phyloP scores from a whole-genome alignment of 768 basidiomycete species.

The Suillus sp. region DNA sequence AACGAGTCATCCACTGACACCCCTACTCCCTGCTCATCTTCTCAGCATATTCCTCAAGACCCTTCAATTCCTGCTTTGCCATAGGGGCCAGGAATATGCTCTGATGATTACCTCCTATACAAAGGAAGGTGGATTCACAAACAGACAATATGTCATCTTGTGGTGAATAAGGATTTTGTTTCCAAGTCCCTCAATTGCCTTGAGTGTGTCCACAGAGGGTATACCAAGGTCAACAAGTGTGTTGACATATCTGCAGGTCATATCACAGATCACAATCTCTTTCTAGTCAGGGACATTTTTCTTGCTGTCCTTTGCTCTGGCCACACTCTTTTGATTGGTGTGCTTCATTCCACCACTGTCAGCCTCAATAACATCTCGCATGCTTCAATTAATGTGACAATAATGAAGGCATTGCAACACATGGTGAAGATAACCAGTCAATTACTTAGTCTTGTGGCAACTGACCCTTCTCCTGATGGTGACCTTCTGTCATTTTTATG shows the following conservation, averaged over 20 bases:
- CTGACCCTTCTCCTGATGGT: too few species aligned
- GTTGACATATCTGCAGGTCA: too few species aligned
- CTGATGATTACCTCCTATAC: not conserved
- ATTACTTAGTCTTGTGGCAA: not conserved
- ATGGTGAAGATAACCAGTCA: not conserved
- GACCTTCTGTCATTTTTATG: not conserved
- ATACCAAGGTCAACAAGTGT: not conserved
- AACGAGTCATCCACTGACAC: not conserved
- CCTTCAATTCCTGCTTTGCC: not conserved
- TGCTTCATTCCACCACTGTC: too few species aligned
- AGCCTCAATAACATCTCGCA: too few species aligned
- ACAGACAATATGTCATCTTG: not conserved
- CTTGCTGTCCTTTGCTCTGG: too few species aligned
- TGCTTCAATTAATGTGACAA: too few species aligned
- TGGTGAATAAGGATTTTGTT: conserved; percentile 6
- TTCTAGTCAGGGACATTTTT: too few species aligned
- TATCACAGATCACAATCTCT: too few species aligned
- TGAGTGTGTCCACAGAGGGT: not conserved
- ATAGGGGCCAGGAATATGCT: not conserved
- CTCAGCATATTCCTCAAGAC: not conserved
- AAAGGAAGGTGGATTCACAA: conserved; percentile 10
- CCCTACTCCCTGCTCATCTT: too few species aligned
- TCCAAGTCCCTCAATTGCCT: not conserved
- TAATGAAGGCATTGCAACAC: too few species aligned
- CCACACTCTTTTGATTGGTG: too few species aligned